phyloP scores from a whole-genome alignment of 2,329 filamentous ascomycete species.

The Elsinoe necatrix region DNA sequence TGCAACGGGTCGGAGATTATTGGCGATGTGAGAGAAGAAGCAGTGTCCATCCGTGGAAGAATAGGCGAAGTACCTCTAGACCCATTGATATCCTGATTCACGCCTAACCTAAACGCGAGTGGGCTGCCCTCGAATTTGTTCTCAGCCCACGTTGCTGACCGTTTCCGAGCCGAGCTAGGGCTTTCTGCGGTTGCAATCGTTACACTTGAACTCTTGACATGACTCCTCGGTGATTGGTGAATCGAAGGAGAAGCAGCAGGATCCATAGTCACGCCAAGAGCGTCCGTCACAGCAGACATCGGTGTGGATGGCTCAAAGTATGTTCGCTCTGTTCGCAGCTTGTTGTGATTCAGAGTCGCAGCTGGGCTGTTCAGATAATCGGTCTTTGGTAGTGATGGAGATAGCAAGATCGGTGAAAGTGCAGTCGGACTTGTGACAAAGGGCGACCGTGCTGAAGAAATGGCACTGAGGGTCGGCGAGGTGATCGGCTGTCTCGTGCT shows the following conservation, averaged over 20 bases:
- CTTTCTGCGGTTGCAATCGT: neutral
- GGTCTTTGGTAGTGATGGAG: conserved; percentile 39
- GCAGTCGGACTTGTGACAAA: conserved; percentile 25
- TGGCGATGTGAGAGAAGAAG: neutral
- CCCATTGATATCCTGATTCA: neutral
- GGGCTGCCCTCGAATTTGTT: neutral
- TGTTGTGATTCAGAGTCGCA: conserved; percentile 7
- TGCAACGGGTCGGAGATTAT: conserved; percentile 3
- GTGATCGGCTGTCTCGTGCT: conserved; percentile 25
- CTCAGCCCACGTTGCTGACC: conserved; percentile 14
- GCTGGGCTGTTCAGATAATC: conserved; percentile 17
- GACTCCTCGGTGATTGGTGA: conserved; percentile 10
- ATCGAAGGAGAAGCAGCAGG: neutral
- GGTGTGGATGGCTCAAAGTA: conserved; percentile 8
- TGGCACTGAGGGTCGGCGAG: conserved; percentile 27
- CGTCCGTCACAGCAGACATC: neutral
- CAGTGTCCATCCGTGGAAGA: neutral
- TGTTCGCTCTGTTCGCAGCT: neutral
- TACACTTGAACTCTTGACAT: conserved; percentile 13
- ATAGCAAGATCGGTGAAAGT: conserved; percentile 23
- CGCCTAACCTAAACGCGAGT: neutral
- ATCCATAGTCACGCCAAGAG: conserved; percentile 8
- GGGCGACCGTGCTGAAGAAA: conserved; percentile 24
- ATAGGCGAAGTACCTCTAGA: neutral
- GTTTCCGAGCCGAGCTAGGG: conserved; percentile 10